Evolutionary conservation across 306 rosid species (phyloP).

Genomic region (Pyrus betulifolia): DNA sequence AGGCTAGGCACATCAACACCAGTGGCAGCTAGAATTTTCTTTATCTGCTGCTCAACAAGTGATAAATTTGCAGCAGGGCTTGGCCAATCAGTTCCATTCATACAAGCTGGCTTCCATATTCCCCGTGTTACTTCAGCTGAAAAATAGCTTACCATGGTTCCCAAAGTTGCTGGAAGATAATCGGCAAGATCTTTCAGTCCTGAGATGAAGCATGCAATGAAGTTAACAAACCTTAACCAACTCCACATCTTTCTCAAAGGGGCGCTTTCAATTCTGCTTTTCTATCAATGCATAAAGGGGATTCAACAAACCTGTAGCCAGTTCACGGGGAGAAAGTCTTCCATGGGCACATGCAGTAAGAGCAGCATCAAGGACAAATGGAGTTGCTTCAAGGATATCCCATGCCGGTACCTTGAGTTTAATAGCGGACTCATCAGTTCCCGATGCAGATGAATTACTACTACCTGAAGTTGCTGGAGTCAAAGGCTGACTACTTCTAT

Average conservation of each 20-base stretch:
- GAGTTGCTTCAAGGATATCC: constrained; percentile 92
- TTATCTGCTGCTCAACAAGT: constrained; percentile 70
- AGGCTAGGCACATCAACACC: constrained; percentile 97
- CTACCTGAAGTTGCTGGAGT: constrained; percentile 58
- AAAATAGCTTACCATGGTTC: constrained; percentile 74
- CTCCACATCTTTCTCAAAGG: constrained; percentile 1
- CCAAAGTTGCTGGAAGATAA: constrained; percentile 88
- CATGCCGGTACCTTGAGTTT: constrained; percentile 88
- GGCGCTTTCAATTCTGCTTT: not conserved
- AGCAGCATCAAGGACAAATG: constrained; percentile 89
- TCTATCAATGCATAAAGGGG: not conserved
- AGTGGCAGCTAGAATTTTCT: constrained; percentile 74
- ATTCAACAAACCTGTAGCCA: constrained; percentile 65
- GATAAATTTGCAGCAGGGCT: constrained; percentile 95
- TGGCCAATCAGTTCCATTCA: constrained; percentile 99
- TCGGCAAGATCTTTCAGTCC: constrained; percentile 93
- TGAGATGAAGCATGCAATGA: constrained; percentile 23
- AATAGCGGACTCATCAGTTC: constrained; percentile 46
- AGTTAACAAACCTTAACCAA: constrained; percentile 4
- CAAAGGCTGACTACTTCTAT: constrained; percentile 45
- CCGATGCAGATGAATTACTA: constrained; percentile 52
- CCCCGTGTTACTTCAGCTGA: constrained; percentile 96
- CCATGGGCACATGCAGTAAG: constrained; percentile 91
- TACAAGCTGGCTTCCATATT: constrained; percentile 89
- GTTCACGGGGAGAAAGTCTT: constrained; percentile 68